Conservation (phyloP, 495 filamentous ascomycete species). For the Neurospora sp. region DNA sequence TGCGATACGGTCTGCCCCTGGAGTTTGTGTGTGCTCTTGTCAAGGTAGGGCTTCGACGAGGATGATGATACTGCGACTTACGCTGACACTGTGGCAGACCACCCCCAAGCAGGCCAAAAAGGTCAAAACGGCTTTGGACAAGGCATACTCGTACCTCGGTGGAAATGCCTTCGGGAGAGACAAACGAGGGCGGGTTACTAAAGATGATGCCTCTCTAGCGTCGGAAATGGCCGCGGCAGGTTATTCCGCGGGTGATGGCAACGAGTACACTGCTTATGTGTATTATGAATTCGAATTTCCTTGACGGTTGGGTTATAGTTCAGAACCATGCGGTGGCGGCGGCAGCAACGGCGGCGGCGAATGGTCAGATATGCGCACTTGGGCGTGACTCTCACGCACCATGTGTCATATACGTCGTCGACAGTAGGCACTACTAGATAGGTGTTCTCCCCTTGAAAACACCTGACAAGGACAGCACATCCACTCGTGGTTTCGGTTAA, state of each 20-base stretch:
- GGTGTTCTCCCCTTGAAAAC: neutral
- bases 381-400: neutral
- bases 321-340: neutral
- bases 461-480: neutral
- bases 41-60: constrained; percentile 49
- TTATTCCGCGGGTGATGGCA: constrained; percentile 50
- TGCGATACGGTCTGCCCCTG: constrained; percentile 85
- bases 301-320: neutral
- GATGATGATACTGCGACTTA: neutral
- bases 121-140: constrained; percentile 70
- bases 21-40: constrained; percentile 78
- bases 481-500: neutral
- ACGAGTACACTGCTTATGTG: constrained; percentile 91
- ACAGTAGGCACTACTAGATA: neutral
- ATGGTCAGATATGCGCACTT: neutral
- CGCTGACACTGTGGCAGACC: constrained; percentile 47
- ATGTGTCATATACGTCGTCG: neutral
- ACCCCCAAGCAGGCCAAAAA: constrained; percentile 73
- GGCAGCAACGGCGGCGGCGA: neutral
- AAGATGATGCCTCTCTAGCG: constrained; percentile 67
- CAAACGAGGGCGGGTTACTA: constrained; percentile 82
- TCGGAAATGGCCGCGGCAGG: constrained; percentile 69
- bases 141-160: constrained; percentile 80
- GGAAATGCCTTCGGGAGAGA: constrained; percentile 92
- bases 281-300: constrained; percentile 90